A percentile compares a stretch with the other conserved stretches of the same genome.
Conservation (phyloP, 352 stramenopile genomes). For the Globisporangium sylvaticum region DNA sequence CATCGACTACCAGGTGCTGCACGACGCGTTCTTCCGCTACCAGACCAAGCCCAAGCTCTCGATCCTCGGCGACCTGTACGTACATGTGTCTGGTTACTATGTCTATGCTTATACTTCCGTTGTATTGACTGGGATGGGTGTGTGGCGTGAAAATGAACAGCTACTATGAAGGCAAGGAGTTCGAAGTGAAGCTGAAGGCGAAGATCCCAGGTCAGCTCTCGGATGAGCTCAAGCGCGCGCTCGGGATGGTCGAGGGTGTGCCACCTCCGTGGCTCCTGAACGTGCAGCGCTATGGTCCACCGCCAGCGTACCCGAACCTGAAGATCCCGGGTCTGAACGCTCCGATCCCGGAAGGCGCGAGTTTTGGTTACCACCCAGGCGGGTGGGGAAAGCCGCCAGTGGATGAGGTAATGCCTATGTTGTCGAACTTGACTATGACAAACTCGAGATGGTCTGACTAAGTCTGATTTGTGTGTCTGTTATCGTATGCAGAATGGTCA, state of each 20-base stretch:
- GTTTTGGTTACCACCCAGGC: conserved; percentile 95
- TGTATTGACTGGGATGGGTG: not conserved
- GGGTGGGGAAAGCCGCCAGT: conserved; percentile 98
- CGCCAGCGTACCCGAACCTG: conserved; percentile 94
- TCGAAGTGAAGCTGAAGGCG: conserved; percentile 88
- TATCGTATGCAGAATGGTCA: conserved; percentile 57
- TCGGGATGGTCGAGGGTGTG: conserved; percentile 92
- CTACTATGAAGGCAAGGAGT: conserved; percentile 99
- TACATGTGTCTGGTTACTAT: not conserved
- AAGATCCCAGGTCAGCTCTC: conserved; percentile 90
- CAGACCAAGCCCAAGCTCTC: conserved; percentile 96
- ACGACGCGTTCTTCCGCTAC: conserved; percentile 99
- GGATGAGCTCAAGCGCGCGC: conserved; percentile 84
- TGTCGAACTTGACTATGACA: not conserved
- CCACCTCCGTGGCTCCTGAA: conserved; percentile 98
- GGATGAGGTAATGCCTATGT: conserved; percentile 52
- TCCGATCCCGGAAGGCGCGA: conserved; percentile 91
- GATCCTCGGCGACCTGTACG: conserved; percentile 75
- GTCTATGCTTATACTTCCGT: conserved; percentile 26
- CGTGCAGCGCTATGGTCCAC: conserved; percentile 97
- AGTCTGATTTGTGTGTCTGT: not conserved
- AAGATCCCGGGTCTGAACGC: conserved; percentile 97
- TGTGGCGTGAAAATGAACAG: conserved; percentile 17
- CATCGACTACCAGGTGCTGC: conserved; percentile 97
- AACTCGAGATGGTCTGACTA: not conserved